Percentiles rank a stretch among this genome's conserved stretches.
These are phyloP conservation scores for Lactarius vividus DNA, from an alignment of 768 basidiomycete genomes.

Conservation along the genomic window DNA sequence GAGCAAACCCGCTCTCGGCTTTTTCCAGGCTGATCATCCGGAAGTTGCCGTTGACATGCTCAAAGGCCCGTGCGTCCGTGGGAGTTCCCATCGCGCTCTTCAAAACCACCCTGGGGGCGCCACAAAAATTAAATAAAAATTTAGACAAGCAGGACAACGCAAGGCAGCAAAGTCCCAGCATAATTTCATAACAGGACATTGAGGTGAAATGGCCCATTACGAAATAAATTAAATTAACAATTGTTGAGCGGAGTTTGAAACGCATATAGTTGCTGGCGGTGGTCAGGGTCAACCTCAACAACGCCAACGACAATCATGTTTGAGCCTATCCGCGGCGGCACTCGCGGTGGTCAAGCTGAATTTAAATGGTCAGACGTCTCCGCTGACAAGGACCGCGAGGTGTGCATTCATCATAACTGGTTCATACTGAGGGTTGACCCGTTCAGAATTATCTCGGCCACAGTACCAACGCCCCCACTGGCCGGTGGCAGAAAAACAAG, in stretches of 20 bases:
- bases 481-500: constrained; percentile 97
- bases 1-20: background rate
- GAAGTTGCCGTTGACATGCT: constrained; percentile 10
- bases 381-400: constrained; percentile 92
- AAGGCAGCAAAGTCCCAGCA: no score
- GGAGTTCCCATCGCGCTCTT: background rate
- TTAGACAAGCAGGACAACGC: no score
- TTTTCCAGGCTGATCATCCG: constrained; percentile 21
- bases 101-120: no score
- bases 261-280: background rate
- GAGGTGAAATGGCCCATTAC: background rate
- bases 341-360: constrained; percentile 85
- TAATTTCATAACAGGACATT: background rate
- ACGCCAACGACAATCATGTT: constrained; percentile 50
- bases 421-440: background rate
- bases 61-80: constrained; percentile 22
- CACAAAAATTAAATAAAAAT: no score
- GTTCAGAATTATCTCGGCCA: constrained; percentile 90
- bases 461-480: constrained; percentile 91
- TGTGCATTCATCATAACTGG: constrained; percentile 33
- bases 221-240: background rate
- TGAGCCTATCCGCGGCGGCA: constrained; percentile 85
- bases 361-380: constrained; percentile 92
- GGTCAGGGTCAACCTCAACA: background rate
- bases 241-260: background rate